A percentile compares a stretch with the other conserved stretches of the same genome.
Evolutionary conservation across 352 stramenopile genomes (phyloP).

Genomic region (Blastocystis sp.): DNA sequence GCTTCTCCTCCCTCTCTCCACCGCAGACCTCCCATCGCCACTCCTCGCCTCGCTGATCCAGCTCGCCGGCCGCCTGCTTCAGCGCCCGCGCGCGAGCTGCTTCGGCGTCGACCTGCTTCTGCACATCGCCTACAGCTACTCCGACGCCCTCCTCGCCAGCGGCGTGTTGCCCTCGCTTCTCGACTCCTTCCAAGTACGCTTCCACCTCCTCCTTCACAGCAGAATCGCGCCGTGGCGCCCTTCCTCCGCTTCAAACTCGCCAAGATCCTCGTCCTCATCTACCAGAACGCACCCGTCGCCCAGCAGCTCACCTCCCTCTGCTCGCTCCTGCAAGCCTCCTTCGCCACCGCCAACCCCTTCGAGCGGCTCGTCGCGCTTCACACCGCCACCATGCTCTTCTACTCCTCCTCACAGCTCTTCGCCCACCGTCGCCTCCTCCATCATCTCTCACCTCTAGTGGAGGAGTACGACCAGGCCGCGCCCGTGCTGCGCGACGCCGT

Average conservation of each 20-base stretch:
- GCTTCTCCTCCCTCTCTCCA: no score
- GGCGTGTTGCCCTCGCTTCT: not conserved
- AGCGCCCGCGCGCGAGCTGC: not conserved
- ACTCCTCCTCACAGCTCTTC: not conserved
- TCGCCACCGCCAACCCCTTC: not conserved
- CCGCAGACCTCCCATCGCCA: no score
- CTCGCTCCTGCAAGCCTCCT: not conserved
- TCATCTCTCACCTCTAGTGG: not conserved
- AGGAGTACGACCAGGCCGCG: not conserved
- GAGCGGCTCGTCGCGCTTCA: not conserved
- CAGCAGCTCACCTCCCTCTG: not conserved
- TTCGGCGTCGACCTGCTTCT: conserved; percentile 26
- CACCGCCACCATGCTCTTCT: not conserved
- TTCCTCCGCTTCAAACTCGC: not conserved
- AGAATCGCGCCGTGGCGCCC: not conserved
- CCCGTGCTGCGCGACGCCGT: not conserved
- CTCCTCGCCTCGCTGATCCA: no score
- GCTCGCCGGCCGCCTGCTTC: not conserved
- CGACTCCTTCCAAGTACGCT: not conserved
- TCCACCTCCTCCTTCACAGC: not conserved
- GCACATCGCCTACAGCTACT: not conserved
- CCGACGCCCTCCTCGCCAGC: not conserved
- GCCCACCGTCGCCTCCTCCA: not conserved
- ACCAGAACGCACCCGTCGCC: not conserved
- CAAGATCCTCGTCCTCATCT: not conserved